Evolutionary conservation across 1,284 basidiomycete species (phyloP), one percentile per base, ranked within the genome.

Genomic region (Caloboletus firmus): DNA sequence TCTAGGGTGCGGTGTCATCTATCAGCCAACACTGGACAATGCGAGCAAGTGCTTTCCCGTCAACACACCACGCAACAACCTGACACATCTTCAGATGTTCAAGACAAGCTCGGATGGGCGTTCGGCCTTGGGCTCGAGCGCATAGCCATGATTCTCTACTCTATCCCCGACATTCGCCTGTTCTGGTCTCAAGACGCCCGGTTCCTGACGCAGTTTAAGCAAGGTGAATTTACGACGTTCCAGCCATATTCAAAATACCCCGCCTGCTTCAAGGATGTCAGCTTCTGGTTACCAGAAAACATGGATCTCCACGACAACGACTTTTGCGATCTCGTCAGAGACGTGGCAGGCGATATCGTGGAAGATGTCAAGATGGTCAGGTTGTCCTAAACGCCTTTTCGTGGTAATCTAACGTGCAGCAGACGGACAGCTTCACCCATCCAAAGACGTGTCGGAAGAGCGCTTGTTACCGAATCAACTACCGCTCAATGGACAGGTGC

Each of bases 71-170:
- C 15, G 18, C 41, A 9, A 7, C 22, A 15, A 22, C 42, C 45
- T 66, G 44, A 72, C 46, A 2, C 31, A 6, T 56, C 26, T 45
- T 34, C 59, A 96, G 94, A 82, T 55, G 83, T 94, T 4, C 76
- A 81, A 0, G 75, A 91, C 65, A 95, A 95, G 72, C 83, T 94
- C 58, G 95, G 95, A 24, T 99, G 97, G 97, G 97, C 97, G 0
- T 99, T 98, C 65, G 97, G 97, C 15, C 85, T 99, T 35, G 97
- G 97, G 7, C 81, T 99, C 42, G 97, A 99, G 70, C 85, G 97
- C 24, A 97, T 99, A 61, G 95, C 96, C 30, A 99, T 99, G 97
- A 88, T 99, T 57, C 83, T 99, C 49, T 99, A 91, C 74, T 90
- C 87, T 17, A 97, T 99, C 53, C 97, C 96, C 4, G 97, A 99